Conservation (phyloP, 345 rosid genomes). For the Syzygium jambos region DNA sequence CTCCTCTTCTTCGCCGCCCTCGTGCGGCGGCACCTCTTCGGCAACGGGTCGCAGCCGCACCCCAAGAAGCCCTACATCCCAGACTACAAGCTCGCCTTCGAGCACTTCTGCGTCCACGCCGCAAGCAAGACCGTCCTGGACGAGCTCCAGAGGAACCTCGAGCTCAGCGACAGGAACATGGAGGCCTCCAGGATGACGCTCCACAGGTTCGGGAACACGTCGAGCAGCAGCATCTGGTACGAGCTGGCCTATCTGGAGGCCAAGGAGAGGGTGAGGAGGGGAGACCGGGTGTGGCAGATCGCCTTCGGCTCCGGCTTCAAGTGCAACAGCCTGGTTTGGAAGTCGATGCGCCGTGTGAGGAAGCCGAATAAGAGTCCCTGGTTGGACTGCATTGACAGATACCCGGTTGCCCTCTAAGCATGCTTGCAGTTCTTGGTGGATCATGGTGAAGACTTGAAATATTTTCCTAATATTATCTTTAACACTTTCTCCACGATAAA, state of each 20-base stretch:
- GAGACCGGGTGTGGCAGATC: conserved; percentile 85
- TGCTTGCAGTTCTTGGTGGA: background rate
- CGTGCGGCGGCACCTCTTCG: conserved; percentile 35
- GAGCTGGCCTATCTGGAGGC: conserved; percentile 89
- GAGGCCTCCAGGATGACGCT: conserved; percentile 87
- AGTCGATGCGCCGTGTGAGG: conserved; percentile 52
- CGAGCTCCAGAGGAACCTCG: conserved; percentile 81
- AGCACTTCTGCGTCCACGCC: conserved; percentile 87
- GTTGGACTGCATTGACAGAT: conserved; percentile 60
- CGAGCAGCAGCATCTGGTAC: conserved; percentile 90
- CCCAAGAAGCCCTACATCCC: conserved; percentile 75
- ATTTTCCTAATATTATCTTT: background rate
- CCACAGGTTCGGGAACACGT: conserved; percentile 85
- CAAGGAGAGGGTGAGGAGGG: conserved; percentile 63
- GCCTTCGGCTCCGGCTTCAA: conserved; percentile 89
- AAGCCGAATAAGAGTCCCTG: conserved; percentile 71
- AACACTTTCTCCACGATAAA: background rate
- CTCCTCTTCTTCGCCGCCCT: conserved; percentile 68
- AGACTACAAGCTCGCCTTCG: conserved; percentile 90
- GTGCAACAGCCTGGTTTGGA: conserved; percentile 93
- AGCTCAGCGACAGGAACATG: conserved; percentile 63
- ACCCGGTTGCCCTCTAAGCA: conserved; percentile 31
- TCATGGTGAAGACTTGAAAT: background rate
- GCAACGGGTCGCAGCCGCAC: conserved; percentile 7
- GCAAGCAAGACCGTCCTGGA: conserved; percentile 77